phyloP scores from a whole-genome alignment of 768 basidiomycete genomes.

The Mycena pura region DNA sequence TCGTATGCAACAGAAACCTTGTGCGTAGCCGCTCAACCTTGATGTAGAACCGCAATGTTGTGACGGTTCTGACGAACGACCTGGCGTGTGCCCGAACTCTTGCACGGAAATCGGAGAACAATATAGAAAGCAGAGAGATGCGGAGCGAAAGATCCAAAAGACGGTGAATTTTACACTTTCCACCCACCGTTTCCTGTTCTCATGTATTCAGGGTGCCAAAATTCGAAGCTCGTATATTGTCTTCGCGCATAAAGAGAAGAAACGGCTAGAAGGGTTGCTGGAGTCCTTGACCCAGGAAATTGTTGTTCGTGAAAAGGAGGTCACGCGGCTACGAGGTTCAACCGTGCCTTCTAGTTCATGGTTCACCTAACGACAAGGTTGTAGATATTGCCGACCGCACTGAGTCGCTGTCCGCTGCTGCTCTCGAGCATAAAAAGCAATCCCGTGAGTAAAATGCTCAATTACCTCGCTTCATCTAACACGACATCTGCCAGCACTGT shows the following conservation, averaged over 20 bases:
- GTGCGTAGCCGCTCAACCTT: conserved; percentile 20
- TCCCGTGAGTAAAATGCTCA: conserved; percentile 66
- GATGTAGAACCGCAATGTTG: conserved; percentile 86
- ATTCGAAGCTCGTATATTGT: conserved; percentile 88
- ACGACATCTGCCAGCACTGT: conserved; percentile 65
- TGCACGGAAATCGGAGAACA: conserved; percentile 80
- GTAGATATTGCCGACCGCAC: conserved; percentile 79
- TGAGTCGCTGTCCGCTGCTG: conserved; percentile 80
- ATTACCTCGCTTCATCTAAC: not conserved
- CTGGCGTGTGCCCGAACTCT: conserved; percentile 78
- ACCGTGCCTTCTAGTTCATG: not conserved
- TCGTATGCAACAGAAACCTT: conserved; percentile 1
- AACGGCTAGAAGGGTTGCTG: conserved; percentile 73
- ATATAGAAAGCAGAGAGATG: conserved; percentile 71
- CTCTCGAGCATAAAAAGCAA: conserved; percentile 82
- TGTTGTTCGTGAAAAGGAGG: conserved; percentile 68
- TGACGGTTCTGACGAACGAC: conserved; percentile 92
- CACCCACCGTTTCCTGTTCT: not conserved
- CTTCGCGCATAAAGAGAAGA: conserved; percentile 90
- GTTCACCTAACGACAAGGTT: not conserved
- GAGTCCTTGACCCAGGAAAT: conserved; percentile 64
- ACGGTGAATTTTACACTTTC: conserved; percentile 58
- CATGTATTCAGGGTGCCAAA: conserved; percentile 75
- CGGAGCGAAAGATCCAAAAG: conserved; percentile 78
- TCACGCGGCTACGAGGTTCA: conserved; percentile 73